These are phyloP conservation scores for Ogataea pilisensis DNA, from an alignment of 805 yeast species.

Conservation along the genomic window DNA sequence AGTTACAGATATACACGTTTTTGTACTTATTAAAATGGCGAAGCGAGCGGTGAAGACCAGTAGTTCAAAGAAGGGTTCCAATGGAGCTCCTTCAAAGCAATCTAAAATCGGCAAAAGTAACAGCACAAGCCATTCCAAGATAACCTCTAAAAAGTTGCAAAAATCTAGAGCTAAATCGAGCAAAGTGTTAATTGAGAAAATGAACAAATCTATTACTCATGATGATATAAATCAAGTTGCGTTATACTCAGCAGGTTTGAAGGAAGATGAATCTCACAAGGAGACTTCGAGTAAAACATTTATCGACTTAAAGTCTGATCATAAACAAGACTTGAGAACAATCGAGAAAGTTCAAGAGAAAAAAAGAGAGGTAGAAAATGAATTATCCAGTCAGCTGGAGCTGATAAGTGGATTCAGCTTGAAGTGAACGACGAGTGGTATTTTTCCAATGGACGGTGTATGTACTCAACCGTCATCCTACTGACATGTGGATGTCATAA, in stretches of 20 bases:
- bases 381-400: slow-evolving; percentile 43
- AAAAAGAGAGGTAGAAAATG: slow-evolving; percentile 36
- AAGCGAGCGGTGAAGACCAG: not conserved
- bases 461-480: no score
- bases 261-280: not conserved
- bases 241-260: slow-evolving; percentile 5
- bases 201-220: slow-evolving; percentile 22
- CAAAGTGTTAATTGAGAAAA: slow-evolving; percentile 23
- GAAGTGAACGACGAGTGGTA: not conserved
- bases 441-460: no score
- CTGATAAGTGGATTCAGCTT: slow-evolving; percentile 42
- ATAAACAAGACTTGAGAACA: slow-evolving; percentile 34
- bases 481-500: no score
- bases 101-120: slow-evolving; percentile 2
- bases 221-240: slow-evolving; percentile 21
- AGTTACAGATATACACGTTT: no score
- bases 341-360: slow-evolving; percentile 15
- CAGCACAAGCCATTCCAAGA: not conserved
- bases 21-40: not conserved
- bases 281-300: slow-evolving; percentile 25
- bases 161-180: slow-evolving; percentile 21
- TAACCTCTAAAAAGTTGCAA: slow-evolving; percentile 19
- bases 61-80: not conserved
- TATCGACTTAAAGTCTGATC: slow-evolving; percentile 36
- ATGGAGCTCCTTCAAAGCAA: not conserved